A percentile compares a stretch with the other conserved stretches of the same genome.
Conservation (phyloP, 345 rosid genomes). For the Hibiscus tridactylites region DNA sequence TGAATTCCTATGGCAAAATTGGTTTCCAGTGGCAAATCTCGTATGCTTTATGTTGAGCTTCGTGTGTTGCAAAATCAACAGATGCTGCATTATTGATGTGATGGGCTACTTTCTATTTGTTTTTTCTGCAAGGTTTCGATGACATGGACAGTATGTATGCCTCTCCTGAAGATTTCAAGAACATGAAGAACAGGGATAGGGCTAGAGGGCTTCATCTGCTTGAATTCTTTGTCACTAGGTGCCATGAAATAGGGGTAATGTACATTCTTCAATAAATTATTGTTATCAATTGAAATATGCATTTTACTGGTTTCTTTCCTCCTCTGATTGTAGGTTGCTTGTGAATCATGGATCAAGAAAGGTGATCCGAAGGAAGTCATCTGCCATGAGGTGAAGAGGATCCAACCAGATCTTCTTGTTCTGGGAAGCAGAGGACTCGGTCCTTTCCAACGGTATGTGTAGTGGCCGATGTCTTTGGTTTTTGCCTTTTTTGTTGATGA, state of each 20-base stretch:
- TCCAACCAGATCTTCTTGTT: slow-evolving; percentile 75
- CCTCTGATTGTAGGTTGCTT: slow-evolving; percentile 45
- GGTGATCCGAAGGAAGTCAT: slow-evolving; percentile 86
- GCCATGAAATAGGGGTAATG: slow-evolving; percentile 75
- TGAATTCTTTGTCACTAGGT: slow-evolving; percentile 69
- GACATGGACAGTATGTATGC: slow-evolving; percentile 82
- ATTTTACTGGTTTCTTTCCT: neutral
- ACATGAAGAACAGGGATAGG: slow-evolving; percentile 45
- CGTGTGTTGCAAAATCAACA: no score
- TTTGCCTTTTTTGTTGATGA: neutral
- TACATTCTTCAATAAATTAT: neutral
- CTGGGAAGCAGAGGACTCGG: slow-evolving; percentile 92
- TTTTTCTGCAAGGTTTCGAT: slow-evolving; percentile 50
- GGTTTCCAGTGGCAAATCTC: neutral
- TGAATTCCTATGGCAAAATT: neutral
- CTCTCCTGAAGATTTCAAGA: slow-evolving; percentile 77
- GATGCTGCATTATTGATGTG: no score
- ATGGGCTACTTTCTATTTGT: neutral
- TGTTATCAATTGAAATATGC: neutral
- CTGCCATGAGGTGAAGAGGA: slow-evolving; percentile 79
- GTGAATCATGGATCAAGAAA: slow-evolving; percentile 81
- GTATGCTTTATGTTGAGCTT: neutral
- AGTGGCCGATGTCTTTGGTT: neutral
- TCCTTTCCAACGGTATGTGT: slow-evolving; percentile 74
- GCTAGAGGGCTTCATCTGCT: slow-evolving; percentile 76